Base-by-base conservation (phyloP, 1,284 basidiomycete species). In the Tilletia indica region DNA sequence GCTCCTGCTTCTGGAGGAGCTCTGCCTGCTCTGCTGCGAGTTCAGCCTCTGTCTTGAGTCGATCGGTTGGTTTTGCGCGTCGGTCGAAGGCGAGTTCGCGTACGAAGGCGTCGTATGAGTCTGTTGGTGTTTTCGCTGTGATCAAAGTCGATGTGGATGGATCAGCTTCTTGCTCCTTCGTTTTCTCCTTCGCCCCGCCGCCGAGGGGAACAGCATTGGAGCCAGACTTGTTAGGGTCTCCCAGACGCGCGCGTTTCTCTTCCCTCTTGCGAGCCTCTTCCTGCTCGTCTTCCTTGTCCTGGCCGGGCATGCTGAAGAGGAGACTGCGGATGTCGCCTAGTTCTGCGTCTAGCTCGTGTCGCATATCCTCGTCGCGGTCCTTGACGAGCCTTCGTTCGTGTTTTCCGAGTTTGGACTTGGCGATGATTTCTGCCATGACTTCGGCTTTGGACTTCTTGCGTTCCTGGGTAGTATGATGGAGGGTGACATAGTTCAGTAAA, bases 351-450 rank as follows among this genome's bases (percentile, higher is more conserved):
- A 99, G 89, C 84, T 93, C 89, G 77, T 92, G 90, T 70, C 97
- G 91, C 21, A 94, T 87, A 76, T 91, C 91, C 34, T 94, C 93
- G 80, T 93, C 94, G 77, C 91, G 87, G 76, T 95, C 93, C 76
- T 90, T 90, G 84, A 94, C 91, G 81, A 91, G 89, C 88, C 98
- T 95, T 54, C 96, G 89, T 77, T 90, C 90, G 72, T 92, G 86
- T 93, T 97, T 84, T 70, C 79, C 79, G 45, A 78, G 72, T 85
- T 99, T 99, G 86, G 93, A 96, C 86, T 99, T 99, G 14, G 94
- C 92, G 68, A 99, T 94, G 68, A 99, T 91, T 85, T 99, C 97
- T 0, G 92, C 90, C 97, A 99, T 99, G 74, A 98, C 93, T 83
- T 99, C 95, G 3, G 92, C 91, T 86, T 97, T 98, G 19, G 91